Evolutionary conservation across 768 basidiomycete species (phyloP).

Genomic region (Gyrodon lividus): DNA sequence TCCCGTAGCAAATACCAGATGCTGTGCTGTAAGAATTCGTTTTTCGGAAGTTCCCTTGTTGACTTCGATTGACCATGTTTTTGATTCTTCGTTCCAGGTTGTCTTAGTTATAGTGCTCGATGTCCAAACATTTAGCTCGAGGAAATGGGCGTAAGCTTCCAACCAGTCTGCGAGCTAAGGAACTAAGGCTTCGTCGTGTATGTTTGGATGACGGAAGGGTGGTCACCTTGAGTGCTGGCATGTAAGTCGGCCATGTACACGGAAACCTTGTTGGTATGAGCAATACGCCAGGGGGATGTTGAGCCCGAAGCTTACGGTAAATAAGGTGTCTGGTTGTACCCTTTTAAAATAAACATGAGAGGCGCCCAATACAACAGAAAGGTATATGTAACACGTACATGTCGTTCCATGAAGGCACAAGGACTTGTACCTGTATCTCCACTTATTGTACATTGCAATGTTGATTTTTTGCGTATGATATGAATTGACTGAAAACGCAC

Average conservation of each 20-base stretch:
- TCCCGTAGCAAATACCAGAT: slow-evolving; percentile 54
- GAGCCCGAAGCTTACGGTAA: slow-evolving; percentile 35
- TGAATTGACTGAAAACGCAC: not conserved
- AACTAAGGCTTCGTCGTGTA: not conserved
- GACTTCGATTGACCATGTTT: slow-evolving; percentile 42
- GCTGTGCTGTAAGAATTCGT: slow-evolving; percentile 39
- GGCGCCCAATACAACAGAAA: not conserved
- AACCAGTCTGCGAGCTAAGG: slow-evolving; percentile 55
- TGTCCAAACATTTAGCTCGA: slow-evolving; percentile 61
- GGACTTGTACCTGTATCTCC: slow-evolving; percentile 33
- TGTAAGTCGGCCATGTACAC: slow-evolving; percentile 46
- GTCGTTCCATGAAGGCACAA: slow-evolving; percentile 50
- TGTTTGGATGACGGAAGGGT: not conserved
- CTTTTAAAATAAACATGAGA: slow-evolving; percentile 16
- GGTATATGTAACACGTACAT: slow-evolving; percentile 28
- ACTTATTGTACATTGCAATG: slow-evolving; percentile 21
- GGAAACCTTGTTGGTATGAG: slow-evolving; percentile 41
- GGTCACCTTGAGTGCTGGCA: slow-evolving; percentile 46
- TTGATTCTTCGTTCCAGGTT: slow-evolving; percentile 34
- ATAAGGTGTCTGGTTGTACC: slow-evolving; percentile 52
- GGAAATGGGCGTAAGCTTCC: slow-evolving; percentile 51
- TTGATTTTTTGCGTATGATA: not conserved
- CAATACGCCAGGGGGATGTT: not conserved
- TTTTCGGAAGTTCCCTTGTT: slow-evolving; percentile 25
- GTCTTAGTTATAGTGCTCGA: slow-evolving; percentile 38